Evolutionary conservation across 1,139 yeast genomes (phyloP).

Genomic region (Insectozyma bohioensis): DNA sequence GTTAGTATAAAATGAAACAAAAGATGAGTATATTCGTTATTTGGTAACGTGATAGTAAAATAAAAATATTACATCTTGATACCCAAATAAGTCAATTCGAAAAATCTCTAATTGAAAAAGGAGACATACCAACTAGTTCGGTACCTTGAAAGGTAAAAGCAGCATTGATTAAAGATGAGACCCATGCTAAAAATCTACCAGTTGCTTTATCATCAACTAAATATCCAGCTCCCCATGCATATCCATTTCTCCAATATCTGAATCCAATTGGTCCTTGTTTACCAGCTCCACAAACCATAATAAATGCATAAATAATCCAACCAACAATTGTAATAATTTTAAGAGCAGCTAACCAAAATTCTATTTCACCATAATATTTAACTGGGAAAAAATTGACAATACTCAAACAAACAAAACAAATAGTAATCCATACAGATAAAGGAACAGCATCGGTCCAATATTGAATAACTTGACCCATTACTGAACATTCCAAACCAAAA

Average conservation of each 20-base stretch:
- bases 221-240: constrained; percentile 76
- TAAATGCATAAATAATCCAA: constrained; percentile 64
- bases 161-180: constrained; percentile 59
- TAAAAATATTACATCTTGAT: too few relatives aligned
- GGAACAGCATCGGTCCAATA: constrained; percentile 78
- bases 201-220: constrained; percentile 41
- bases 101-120: too few relatives aligned
- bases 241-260: constrained; percentile 92
- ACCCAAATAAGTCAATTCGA: too few relatives aligned
- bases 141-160: constrained; percentile 81
- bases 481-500: constrained; percentile 77
- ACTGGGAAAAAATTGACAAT: constrained; percentile 41
- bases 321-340: constrained; percentile 75
- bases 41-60: too few relatives aligned
- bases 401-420: constrained; percentile 50
- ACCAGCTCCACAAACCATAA: constrained; percentile 76
- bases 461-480: constrained; percentile 72
- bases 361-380: constrained; percentile 46
- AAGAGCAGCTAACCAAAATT: constrained; percentile 55
- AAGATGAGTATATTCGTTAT: too few relatives aligned
- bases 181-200: constrained; percentile 67
- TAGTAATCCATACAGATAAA: constrained; percentile 72
- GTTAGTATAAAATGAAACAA: too few relatives aligned
- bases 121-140: constrained; percentile 84
- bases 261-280: constrained; percentile 71